Percentiles rank a stretch among this genome's conserved stretches.
These are phyloP conservation scores for Xylariaceae sp. DNA, from an alignment of 2,329 filamentous ascomycete species.

Conservation along the genomic window DNA sequence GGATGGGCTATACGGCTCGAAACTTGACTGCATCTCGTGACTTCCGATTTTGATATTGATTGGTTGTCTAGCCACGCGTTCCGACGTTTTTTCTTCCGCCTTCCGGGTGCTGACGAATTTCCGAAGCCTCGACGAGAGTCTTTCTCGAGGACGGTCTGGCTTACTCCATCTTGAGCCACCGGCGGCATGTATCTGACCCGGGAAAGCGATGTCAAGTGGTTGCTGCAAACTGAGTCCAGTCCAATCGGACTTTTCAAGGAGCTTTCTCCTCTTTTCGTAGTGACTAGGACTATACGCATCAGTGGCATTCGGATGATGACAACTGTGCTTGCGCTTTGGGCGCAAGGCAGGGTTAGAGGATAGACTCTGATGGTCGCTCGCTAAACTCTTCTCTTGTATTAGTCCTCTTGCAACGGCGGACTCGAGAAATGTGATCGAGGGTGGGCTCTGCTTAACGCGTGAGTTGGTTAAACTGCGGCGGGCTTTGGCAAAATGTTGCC, in stretches of 20 bases:
- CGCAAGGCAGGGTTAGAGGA: constrained; percentile 14
- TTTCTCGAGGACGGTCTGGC: constrained; percentile 6
- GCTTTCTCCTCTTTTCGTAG: constrained; percentile 23
- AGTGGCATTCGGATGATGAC: not conserved
- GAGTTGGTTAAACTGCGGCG: constrained; percentile 28
- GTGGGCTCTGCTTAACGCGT: constrained; percentile 25
- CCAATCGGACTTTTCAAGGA: constrained; percentile 31
- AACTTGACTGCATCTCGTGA: constrained; percentile 25
- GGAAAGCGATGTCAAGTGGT: constrained; percentile 27
- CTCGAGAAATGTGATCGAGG: constrained; percentile 26
- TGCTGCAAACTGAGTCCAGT: constrained; percentile 29
- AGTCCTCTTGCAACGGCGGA: constrained; percentile 4
- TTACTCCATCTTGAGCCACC: constrained; percentile 20
- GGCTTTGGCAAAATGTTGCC: constrained; percentile 42
- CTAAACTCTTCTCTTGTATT: constrained; percentile 1
- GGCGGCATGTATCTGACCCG: constrained; percentile 15
- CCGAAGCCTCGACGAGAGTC: constrained; percentile 5
- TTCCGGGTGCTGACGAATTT: not conserved
- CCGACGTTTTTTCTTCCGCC: not conserved
- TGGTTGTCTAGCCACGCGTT: constrained; percentile 1
- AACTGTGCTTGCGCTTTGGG: constrained; percentile 11
- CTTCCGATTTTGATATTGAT: constrained; percentile 33
- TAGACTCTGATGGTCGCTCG: constrained; percentile 4
- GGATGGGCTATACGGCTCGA: no score
- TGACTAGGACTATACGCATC: not conserved